A percentile compares a stretch with the other conserved stretches of the same genome.
Conservation (phyloP, 2,329 filamentous ascomycete genomes). For the Phialophora chinensis region DNA sequence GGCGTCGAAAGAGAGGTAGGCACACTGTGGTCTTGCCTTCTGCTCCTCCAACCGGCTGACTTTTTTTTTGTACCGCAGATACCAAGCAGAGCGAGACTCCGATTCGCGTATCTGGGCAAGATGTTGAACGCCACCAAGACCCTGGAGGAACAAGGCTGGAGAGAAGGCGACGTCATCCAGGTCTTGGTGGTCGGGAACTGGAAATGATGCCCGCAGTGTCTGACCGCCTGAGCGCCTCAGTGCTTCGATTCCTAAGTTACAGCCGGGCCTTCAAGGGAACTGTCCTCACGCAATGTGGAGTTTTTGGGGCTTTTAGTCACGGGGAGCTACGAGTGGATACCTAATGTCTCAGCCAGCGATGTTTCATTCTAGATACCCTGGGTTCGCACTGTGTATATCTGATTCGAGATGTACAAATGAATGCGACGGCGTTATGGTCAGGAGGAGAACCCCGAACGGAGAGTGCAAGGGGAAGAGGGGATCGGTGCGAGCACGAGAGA, state of each 20-base stretch:
- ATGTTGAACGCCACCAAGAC: conserved; percentile 72
- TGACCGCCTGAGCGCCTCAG: not conserved
- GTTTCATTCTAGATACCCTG: conserved; percentile 11
- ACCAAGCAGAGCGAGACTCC: conserved; percentile 63
- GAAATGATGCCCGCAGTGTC: conserved; percentile 5
- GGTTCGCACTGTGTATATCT: conserved; percentile 22
- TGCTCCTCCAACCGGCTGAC: conserved; percentile 13
- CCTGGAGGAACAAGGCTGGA: conserved; percentile 75
- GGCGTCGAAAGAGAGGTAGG: conserved; percentile 56
- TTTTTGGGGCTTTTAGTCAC: not conserved
- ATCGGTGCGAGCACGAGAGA: not conserved
- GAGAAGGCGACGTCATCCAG: conserved; percentile 75
- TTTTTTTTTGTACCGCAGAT: conserved; percentile 57
- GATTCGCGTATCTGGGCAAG: conserved; percentile 80
- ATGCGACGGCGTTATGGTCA: conserved; percentile 5
- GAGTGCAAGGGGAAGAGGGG: not conserved
- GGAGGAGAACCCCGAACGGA: not conserved
- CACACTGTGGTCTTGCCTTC: not conserved
- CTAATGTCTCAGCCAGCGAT: not conserved
- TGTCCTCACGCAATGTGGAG: not conserved
- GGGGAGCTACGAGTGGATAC: not conserved
- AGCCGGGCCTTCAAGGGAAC: not conserved
- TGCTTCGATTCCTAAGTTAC: not conserved
- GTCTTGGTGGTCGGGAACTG: conserved; percentile 63
- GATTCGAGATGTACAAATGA: conserved; percentile 23